Conservation (phyloP, 352 stramenopile genomes). For the Phytophthora idaei region DNA sequence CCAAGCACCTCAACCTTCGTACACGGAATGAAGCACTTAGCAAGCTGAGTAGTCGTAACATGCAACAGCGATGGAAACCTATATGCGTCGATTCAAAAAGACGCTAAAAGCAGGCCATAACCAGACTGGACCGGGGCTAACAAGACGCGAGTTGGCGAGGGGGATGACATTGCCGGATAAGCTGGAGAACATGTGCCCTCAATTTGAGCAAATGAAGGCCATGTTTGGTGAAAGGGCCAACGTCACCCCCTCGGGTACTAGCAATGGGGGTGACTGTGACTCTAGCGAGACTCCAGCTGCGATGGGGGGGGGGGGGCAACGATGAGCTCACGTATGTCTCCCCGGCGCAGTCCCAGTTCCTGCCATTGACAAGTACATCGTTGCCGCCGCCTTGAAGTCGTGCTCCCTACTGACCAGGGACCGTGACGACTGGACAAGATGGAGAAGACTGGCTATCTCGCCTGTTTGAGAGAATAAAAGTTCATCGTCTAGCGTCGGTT, state of each 20-base stretch:
- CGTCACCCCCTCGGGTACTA: neutral
- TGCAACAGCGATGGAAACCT: conserved; percentile 2
- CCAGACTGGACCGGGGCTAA: neutral
- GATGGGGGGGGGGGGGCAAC: neutral
- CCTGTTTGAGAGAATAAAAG: no score
- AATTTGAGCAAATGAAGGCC: neutral
- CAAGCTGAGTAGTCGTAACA: neutral
- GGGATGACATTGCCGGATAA: neutral
- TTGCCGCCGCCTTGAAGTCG: no score
- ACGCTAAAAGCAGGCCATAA: neutral
- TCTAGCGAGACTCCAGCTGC: neutral
- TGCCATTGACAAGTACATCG: no score
- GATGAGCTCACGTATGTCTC: neutral
- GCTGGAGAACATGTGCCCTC: neutral
- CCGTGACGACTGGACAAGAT: no score
- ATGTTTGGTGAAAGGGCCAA: neutral
- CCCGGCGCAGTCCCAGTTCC: no score
- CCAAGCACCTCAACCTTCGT: neutral
- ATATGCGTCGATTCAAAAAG: neutral
- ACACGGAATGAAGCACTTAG: neutral
- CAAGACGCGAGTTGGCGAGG: neutral
- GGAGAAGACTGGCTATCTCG: no score
- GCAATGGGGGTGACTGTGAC: neutral
- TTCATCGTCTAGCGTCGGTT: no score
- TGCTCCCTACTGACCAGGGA: no score